Evolutionary conservation across 306 rosid genomes (phyloP), one percentile per base, ranked within the genome.

Genomic region (Acacia crassicarpa): DNA sequence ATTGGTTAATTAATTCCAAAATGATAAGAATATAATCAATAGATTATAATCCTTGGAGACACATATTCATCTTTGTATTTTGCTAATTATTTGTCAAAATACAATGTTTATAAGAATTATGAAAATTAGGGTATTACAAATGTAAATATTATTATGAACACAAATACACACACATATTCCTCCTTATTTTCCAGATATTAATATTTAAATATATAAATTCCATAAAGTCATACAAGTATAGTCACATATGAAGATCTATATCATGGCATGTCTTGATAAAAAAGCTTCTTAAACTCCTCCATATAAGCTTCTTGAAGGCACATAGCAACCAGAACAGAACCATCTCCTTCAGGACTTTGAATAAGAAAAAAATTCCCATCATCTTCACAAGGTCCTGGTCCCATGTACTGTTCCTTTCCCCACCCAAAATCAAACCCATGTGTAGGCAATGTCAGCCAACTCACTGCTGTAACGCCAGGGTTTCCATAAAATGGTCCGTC

Each of bases 401-500:
- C 91, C 87, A 87, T 90, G 45, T 85, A 86, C 23, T 79, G 56
- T 44, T 90, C 93, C 65, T 86, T 89, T 6, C 92, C 92, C 94
- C 93, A 89, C 10, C 97, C 97, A 81, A 92, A 92, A 73, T 92
- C 94, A 40, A 88, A 75, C 9, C 86, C 93, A 67, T 89, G 84
- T 0, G 88, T 16, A 0, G 92, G 90, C 66, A 92, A 46, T 0
- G 91, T 85, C 63, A 92, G 74, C 97, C 92, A 92, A 67, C 90
- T 87, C 41, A 84, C 90, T 4, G 85, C 87, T 0, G 83, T 86
- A 2, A 91, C 40, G 61, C 89, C 89, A 0, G 91, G 91, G 68
- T 85, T 86, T 54, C 86, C 87, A 85, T 84, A 76, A 45, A 91
- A 90, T 8, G 89, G 78, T 1, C 87, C 87, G 8, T 78, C 32